These are phyloP conservation scores for Diaporthe caulivora DNA, from an alignment of 2,329 filamentous ascomycete genomes.

Conservation along the genomic window DNA sequence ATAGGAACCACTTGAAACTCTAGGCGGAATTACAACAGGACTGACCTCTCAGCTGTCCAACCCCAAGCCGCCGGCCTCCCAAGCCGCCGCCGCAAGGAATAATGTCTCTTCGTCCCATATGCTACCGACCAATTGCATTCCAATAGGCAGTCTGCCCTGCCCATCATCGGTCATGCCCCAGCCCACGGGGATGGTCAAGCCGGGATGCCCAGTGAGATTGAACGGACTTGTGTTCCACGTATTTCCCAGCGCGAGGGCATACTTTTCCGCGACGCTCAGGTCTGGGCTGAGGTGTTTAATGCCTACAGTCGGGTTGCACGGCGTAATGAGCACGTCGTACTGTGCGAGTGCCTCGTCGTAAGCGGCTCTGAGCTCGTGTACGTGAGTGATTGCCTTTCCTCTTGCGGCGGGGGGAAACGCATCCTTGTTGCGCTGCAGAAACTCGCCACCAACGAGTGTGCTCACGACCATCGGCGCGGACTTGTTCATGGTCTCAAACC, in stretches of 20 bases:
- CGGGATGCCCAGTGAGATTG: slow-evolving; percentile 64
- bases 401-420: slow-evolving; percentile 49
- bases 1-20: too few relatives aligned
- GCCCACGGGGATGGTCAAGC: slow-evolving; percentile 59
- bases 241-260: slow-evolving; percentile 57
- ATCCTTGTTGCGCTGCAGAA: slow-evolving; percentile 43
- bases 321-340: slow-evolving; percentile 63
- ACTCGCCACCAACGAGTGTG: slow-evolving; percentile 54
- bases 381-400: slow-evolving; percentile 60
- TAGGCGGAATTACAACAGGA: background rate
- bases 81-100: slow-evolving; percentile 47
- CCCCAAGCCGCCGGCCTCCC: slow-evolving; percentile 48
- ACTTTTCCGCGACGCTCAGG: slow-evolving; percentile 53
- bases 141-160: slow-evolving; percentile 46
- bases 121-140: slow-evolving; percentile 49
- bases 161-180: slow-evolving; percentile 44
- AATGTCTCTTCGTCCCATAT: slow-evolving; percentile 46
- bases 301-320: slow-evolving; percentile 59
- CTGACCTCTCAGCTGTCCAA: slow-evolving; percentile 42
- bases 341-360: slow-evolving; percentile 58
- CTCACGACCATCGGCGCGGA: slow-evolving; percentile 60
- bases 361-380: slow-evolving; percentile 58
- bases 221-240: slow-evolving; percentile 60
- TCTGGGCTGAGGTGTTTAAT: slow-evolving; percentile 53
- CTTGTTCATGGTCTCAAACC: slow-evolving; percentile 57